Conservation (phyloP, 305 asterid genomes). For the Solanum hybrid region DNA sequence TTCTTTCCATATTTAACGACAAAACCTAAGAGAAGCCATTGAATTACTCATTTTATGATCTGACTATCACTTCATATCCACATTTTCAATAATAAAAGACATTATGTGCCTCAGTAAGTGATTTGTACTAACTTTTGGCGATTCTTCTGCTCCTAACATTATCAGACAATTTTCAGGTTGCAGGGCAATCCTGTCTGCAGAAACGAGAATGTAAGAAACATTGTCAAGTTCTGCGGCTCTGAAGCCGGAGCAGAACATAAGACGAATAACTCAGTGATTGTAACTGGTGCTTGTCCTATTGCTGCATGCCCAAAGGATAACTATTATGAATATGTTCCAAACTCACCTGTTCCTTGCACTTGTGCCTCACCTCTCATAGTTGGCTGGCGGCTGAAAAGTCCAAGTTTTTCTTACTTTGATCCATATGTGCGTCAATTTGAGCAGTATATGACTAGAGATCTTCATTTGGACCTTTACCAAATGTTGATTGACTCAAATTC, state of each 20-base stretch:
- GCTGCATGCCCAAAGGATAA: conserved; percentile 33
- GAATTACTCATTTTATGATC: background rate
- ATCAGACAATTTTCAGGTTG: conserved; percentile 18
- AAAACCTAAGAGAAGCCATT: background rate
- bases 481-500: conserved; percentile 23
- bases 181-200: conserved; percentile 37
- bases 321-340: conserved; percentile 33
- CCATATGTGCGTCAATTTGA: conserved; percentile 26
- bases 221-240: conserved; percentile 23
- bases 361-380: conserved; percentile 47
- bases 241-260: conserved; percentile 14
- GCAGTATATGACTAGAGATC: conserved; percentile 26
- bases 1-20: background rate
- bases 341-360: conserved; percentile 36
- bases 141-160: background rate
- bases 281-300: conserved; percentile 20
- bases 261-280: background rate
- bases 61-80: background rate
- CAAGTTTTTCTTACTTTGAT: conserved; percentile 38
- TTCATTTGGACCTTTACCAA: conserved; percentile 27
- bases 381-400: conserved; percentile 48
- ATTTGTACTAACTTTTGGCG: background rate
- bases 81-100: background rate
- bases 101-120: background rate
- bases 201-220: conserved; percentile 16